Base-by-base conservation (phyloP, 768 basidiomycete genomes). In the Leccinum boreale region DNA sequence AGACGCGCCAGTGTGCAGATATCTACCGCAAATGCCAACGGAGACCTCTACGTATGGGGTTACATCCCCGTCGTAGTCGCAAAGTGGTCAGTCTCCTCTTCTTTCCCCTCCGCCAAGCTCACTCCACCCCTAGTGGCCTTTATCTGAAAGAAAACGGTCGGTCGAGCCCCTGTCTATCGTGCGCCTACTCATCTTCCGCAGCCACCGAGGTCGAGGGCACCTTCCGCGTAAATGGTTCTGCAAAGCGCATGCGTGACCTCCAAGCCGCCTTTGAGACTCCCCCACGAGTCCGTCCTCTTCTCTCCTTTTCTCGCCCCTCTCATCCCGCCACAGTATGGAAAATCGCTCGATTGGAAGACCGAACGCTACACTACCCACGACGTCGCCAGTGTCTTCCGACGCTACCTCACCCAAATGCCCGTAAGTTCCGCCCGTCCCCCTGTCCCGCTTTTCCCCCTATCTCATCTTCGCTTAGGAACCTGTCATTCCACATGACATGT, bases 61-160 rank as follows among this genome's bases (percentile, higher is more conserved):
- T 90, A 90, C 70, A 92, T 99, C 50, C 96, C 96, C 9, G 92
- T 98, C 44, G 94, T 98, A 53, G 96, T 99, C 44, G 96, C 96
- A 48, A 98, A 97, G 75, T 98, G 94, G 92, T 93, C 65, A 67
- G 87, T 75, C 23, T 2, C 21, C 14, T 19, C 46, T 12, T 8
- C 28, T 26, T 35, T 33, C 21, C 21, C 1, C 9, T 17, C 42
- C 50, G 23, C 47, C 56, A 36, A 58, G 55, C 63, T 53, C 53
- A 56, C 56, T 9, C 17, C 29, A 11, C 19, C 55, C 24, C 9
- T 62, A 95, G 94, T 68, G 96, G 96, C 5, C 75, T 96, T 47
- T 90, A 94, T 77, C 84, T 99, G 58, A 99, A 99, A 71, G 93
- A 96, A 75, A 90, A 90, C 63, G 92, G 92, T 93, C 58, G 56